Evolutionary conservation across 2,329 filamentous ascomycete species (phyloP), one percentile per base, ranked within the genome.

Genomic region (Monosporascus sp.): DNA sequence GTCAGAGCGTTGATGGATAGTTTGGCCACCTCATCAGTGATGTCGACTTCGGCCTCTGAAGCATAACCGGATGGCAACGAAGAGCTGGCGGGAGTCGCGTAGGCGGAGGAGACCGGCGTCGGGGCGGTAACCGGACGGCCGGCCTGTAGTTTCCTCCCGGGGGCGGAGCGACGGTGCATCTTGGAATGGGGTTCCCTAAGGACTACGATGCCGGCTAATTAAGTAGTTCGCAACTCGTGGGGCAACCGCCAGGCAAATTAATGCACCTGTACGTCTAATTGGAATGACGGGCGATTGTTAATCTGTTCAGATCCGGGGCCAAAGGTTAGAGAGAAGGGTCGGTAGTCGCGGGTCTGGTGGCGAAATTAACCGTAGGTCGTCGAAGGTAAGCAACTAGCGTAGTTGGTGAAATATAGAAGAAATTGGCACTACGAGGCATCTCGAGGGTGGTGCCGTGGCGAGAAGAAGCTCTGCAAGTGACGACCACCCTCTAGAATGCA

Each of bases 401-500:
- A 57, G 62, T 54, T 55, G 20, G 48, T 57, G 54, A 57, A 57
- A 55, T 54, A 65, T 52, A 54, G 18, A 41, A 41, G 38, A 41
- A 7, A 20, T 8, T 18, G 38, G 38, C 38, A 67, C 65, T 62
- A 69, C 66, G 65, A 65, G 58, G 59, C 67, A 72, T 72, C 69
- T 68, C 67, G 76, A 80, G 75, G 76, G 76, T 78, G 77, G 76
- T 77, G 73, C 79, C 80, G 82, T 82, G 68, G 73, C 59, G 71
- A 34, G 72, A 74, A 70, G n/a, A 20, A 63, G 64, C 64, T 65
- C 67, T 67, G 68, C 70, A 67, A 71, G 62, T 64, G 67, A 72
- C 66, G 66, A 70, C 78, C 76, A 80, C 77, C 77, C 76, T 79
- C 75, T 79, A 82, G 59, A 75, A 75, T 56, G 72, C 72, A 77